Percentiles rank a stretch among this genome's conserved stretches.
Evolutionary conservation across 2,329 filamentous ascomycete genomes (phyloP).

Genomic region (Exophiala sp.): DNA sequence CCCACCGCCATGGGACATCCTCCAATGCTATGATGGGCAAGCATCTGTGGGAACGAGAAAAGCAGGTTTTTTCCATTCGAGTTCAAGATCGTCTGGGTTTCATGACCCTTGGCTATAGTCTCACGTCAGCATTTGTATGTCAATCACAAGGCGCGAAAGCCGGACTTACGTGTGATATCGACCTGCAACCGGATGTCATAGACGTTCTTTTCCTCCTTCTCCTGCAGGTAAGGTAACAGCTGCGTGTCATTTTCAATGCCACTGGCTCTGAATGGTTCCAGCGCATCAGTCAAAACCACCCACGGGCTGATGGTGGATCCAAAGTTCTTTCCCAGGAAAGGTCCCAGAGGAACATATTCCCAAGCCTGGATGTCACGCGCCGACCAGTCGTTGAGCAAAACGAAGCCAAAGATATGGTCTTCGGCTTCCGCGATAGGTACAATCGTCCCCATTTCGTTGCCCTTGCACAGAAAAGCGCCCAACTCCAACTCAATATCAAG

Average conservation of each 20-base stretch:
- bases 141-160: background rate
- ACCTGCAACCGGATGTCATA: conserved; percentile 70
- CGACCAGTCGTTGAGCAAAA: conserved; percentile 85
- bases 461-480: conserved; percentile 67
- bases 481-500: conserved; percentile 80
- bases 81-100: conserved; percentile 56
- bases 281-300: conserved; percentile 72
- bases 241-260: conserved; percentile 55
- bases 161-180: conserved; percentile 54
- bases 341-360: conserved; percentile 80
- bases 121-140: conserved; percentile 4
- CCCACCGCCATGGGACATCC: conserved; percentile 72
- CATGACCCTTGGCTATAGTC: conserved; percentile 40
- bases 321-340: conserved; percentile 83
- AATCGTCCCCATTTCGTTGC: conserved; percentile 62
- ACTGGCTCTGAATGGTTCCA: conserved; percentile 62
- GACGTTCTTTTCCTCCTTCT: conserved; percentile 56
- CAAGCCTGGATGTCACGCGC: conserved; percentile 77
- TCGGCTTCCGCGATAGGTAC: conserved; percentile 63
- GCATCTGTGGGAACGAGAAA: conserved; percentile 82
- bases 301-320: conserved; percentile 73
- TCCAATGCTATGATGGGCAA: conserved; percentile 72
- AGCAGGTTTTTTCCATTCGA: conserved; percentile 65
- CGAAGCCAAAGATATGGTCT: conserved; percentile 71
- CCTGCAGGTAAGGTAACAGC: conserved; percentile 62